phyloP scores from a whole-genome alignment of 352 stramenopile genomes.

The Bremia lactucae region DNA sequence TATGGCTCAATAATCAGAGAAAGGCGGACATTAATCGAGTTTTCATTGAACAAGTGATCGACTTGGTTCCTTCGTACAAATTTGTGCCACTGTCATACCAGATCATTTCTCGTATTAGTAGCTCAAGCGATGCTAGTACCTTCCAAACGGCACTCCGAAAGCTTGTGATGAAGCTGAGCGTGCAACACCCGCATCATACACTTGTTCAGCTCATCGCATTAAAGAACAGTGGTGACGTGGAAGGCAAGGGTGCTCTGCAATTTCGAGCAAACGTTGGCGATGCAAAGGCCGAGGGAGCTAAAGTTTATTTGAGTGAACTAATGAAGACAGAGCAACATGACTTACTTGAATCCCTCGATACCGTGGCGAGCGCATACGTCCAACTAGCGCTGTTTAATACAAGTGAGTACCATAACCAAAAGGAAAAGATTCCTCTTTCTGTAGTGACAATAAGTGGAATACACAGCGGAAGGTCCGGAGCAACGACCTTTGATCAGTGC shows the following conservation, averaged over 20 bases:
- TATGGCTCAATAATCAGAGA: constrained; percentile 91
- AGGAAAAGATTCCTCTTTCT: constrained; percentile 65
- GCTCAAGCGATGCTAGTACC: constrained; percentile 7
- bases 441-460: constrained; percentile 40
- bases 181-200: constrained; percentile 94
- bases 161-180: constrained; percentile 88
- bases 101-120: constrained; percentile 93
- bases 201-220: constrained; percentile 93
- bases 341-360: constrained; percentile 66
- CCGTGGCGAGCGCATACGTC: constrained; percentile 62
- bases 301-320: constrained; percentile 48
- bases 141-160: constrained; percentile 85
- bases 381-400: constrained; percentile 78
- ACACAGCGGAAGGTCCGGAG: constrained; percentile 11
- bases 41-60: constrained; percentile 70
- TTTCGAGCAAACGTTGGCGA: constrained; percentile 79
- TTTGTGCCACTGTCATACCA: constrained; percentile 96
- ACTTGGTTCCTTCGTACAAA: constrained; percentile 89
- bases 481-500: constrained; percentile 55
- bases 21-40: constrained; percentile 67
- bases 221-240: constrained; percentile 87
- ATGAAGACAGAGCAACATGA: constrained; percentile 39
- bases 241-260: constrained; percentile 62
- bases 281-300: constrained; percentile 55
- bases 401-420: constrained; percentile 49